phyloP scores from a whole-genome alignment of 2,329 filamentous ascomycete genomes.

The Cyphellophora europaea region DNA sequence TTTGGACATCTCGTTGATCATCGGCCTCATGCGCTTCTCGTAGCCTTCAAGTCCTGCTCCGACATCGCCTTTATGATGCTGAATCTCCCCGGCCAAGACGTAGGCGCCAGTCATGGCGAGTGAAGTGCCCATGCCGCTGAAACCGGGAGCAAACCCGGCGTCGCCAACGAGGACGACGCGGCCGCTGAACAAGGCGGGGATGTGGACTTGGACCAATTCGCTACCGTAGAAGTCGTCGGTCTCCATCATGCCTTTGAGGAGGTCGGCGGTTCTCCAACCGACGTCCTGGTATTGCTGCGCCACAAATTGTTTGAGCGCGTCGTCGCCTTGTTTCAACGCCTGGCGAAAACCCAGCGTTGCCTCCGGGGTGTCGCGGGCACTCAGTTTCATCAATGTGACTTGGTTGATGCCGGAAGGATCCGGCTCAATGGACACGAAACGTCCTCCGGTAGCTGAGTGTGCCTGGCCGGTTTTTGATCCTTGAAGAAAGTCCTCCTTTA shows the following conservation, averaged over 20 bases:
- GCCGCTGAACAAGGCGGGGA: conserved; percentile 22
- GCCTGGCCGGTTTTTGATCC: conserved; percentile 28
- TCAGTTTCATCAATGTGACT: conserved; percentile 27
- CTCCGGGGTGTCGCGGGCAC: conserved; percentile 17
- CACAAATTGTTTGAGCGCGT: conserved; percentile 25
- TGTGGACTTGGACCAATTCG: conserved; percentile 26
- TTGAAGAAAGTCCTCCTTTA: conserved; percentile 28
- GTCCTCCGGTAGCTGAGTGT: conserved; percentile 30
- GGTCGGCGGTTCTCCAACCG: conserved; percentile 25
- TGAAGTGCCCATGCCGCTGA: conserved; percentile 28
- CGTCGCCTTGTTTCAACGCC: conserved; percentile 27
- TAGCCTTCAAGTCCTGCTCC: conserved; percentile 26
- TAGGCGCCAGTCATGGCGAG: conserved; percentile 37
- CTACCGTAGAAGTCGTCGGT: conserved; percentile 28
- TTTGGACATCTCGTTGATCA: conserved; percentile 26
- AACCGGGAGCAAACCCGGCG: conserved; percentile 27
- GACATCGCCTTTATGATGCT: conserved; percentile 21
- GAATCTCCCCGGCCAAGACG: conserved; percentile 44
- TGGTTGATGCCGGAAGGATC: conserved; percentile 25
- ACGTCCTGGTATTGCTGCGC: conserved; percentile 19
- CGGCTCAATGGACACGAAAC: conserved; percentile 26
- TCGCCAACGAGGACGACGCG: conserved; percentile 32
- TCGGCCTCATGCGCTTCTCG: conserved; percentile 27
- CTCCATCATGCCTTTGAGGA: conserved; percentile 22
- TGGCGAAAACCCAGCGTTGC: conserved; percentile 28